Base-by-base conservation (phyloP, 2,329 filamentous ascomycete species). In the Pyrenochaeta sp. region DNA sequence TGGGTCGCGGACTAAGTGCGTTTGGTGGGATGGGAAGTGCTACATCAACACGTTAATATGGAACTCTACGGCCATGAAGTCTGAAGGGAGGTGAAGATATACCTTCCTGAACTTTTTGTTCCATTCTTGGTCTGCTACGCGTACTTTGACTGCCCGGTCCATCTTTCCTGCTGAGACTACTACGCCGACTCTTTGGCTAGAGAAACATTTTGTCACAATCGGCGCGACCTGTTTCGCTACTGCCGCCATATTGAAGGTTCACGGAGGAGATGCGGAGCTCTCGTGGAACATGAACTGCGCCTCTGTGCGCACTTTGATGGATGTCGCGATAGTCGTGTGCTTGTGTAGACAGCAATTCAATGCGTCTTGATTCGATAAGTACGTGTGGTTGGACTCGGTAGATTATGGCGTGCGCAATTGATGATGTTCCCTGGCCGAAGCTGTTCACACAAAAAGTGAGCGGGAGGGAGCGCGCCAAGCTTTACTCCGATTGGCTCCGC, bases 151-250 rank as follows among this genome's bases (percentile, higher is more conserved):
- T 2, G 90, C 92, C 77, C 88, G 90, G 54, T 86, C 78, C 88
- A 92, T 92, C 54, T 88, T 82, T 17, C 90, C 91, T 6, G 90
- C 87, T 36, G 90, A 91, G 44, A 93, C 85, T 20, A 94, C 91
- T 35, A 94, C 85, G 58, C 89, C 90, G 2, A 70, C 66, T 57
- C 73, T 71, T 17, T 68, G 60, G 42, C 63, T 68, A 21, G 66
- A 66, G n/a, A 71, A 59, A 44, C 61, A 56, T 45, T 64, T 61
- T 4, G 65, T 66, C 5, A 75, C 52, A 35, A 74, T 62, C 12
- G 68, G 61, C 11, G 51, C 56, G 11, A 53, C 54, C 18, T 60
- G 47, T 36, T 59, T 66, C 18, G 60, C 49, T 55, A 63, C 52
- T 11, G 61, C 65, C 42, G 64, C 58, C 66, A 69, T 69, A 50